Conservation (phyloP, 2,329 filamentous ascomycete species). For the Acrocalymma vagum region DNA sequence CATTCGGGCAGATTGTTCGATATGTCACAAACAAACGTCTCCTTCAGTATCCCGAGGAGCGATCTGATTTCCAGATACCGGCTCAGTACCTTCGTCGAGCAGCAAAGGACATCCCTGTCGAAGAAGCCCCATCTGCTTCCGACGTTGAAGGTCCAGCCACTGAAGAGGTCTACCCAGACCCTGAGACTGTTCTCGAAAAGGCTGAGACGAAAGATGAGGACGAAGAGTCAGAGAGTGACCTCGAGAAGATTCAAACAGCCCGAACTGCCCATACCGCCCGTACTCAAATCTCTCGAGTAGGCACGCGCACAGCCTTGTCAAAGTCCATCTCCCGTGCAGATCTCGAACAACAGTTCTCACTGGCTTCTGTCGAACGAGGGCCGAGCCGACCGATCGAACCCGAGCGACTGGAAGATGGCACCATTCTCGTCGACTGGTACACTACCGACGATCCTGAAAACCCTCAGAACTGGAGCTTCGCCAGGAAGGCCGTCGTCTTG, state of each 20-base stretch:
- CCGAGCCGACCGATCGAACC: constrained; percentile 47
- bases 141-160: constrained; percentile 28
- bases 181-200: constrained; percentile 35
- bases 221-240: constrained; percentile 24
- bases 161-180: constrained; percentile 33
- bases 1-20: constrained; percentile 67
- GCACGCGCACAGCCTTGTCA: constrained; percentile 46
- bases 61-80: constrained; percentile 62
- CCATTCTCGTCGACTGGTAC: constrained; percentile 55
- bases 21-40: constrained; percentile 61
- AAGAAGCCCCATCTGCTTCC: constrained; percentile 4
- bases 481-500: constrained; percentile 47
- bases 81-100: constrained; percentile 44
- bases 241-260: constrained; percentile 45
- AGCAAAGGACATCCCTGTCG: constrained; percentile 16
- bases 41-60: constrained; percentile 69
- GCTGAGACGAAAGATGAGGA: constrained; percentile 21
- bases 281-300: constrained; percentile 44
- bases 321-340: constrained; percentile 48
- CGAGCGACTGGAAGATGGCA: constrained; percentile 45
- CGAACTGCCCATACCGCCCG: constrained; percentile 33
- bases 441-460: constrained; percentile 49
- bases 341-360: constrained; percentile 50
- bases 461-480: constrained; percentile 50
- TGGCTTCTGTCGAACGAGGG: constrained; percentile 44